These are phyloP conservation scores for Pulveroboletus frians DNA, from an alignment of 768 basidiomycete species.

Conservation along the genomic window DNA sequence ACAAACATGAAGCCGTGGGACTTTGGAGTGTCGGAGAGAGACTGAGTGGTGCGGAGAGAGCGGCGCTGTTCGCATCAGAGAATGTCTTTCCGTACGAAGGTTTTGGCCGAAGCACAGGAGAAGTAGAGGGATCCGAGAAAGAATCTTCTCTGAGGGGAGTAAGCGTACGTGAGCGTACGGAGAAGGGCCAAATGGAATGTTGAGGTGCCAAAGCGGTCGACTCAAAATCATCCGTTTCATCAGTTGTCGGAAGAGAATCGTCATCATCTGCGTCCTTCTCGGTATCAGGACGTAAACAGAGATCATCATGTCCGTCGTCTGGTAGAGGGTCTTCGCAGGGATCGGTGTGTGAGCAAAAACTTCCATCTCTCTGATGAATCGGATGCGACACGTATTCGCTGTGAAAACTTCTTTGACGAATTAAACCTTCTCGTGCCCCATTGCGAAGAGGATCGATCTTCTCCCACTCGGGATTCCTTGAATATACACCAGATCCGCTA, in stretches of 20 bases:
- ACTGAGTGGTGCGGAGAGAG: constrained; percentile 9
- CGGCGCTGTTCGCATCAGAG: constrained; percentile 25
- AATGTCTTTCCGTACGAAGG: constrained; percentile 21
- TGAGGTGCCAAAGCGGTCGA: constrained; percentile 9
- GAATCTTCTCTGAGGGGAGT: constrained; percentile 33
- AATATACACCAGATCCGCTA: constrained; percentile 19
- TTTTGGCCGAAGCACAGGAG: constrained; percentile 23
- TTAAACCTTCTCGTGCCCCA: constrained; percentile 15
- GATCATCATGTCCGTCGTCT: constrained; percentile 16
- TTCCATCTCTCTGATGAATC: constrained; percentile 11
- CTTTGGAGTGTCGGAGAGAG: constrained; percentile 20
- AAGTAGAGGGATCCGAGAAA: constrained; percentile 18
- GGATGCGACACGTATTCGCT: constrained; percentile 5
- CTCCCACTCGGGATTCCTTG: constrained; percentile 18
- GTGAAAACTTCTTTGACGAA: constrained; percentile 16
- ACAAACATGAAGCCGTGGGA: constrained; percentile 19
- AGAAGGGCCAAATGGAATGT: constrained; percentile 13
- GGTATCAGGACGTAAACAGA: constrained; percentile 9
- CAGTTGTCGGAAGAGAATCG: constrained; percentile 5
- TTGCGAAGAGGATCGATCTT: constrained; percentile 12
- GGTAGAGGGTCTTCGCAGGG: constrained; percentile 34
- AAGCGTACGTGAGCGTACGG: constrained; percentile 25
- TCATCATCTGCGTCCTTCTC: constrained; percentile 22
- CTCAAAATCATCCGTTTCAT: constrained; percentile 12
- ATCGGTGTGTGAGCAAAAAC: constrained; percentile 40